phyloP scores from a whole-genome alignment of 1,284 basidiomycete genomes.

The Microbotryomycetes sp. region DNA sequence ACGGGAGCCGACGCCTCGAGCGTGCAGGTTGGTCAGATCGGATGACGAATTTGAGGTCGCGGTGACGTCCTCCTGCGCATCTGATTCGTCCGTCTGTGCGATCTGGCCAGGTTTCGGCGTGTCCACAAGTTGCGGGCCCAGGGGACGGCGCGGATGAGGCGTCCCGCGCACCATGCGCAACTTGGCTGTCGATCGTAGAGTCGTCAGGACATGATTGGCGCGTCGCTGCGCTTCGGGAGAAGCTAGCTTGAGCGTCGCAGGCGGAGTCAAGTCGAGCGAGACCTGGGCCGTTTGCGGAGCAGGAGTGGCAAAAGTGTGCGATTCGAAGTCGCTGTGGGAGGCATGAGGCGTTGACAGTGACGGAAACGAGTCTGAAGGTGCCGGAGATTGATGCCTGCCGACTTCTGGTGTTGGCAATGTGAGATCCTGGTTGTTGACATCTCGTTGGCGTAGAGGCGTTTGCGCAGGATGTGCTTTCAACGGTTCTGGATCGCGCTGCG shows the following conservation, averaged over 20 bases:
- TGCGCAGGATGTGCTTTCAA: too few relatives aligned
- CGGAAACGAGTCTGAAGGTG: not conserved
- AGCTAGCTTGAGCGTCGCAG: not conserved
- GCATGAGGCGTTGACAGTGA: not conserved
- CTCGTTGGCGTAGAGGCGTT: not conserved
- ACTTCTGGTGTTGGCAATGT: not conserved
- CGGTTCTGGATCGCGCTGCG: too few relatives aligned
- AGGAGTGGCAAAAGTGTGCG: not conserved
- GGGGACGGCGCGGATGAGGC: constrained; percentile 20
- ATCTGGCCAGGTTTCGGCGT: constrained; percentile 7
- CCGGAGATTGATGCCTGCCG: not conserved
- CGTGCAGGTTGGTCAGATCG: constrained; percentile 63
- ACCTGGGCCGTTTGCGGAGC: not conserved
- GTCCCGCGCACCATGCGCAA: constrained; percentile 12
- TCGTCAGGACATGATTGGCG: constrained; percentile 30
- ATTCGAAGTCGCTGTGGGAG: not conserved
- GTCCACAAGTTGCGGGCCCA: constrained; percentile 1
- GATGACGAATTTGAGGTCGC: constrained; percentile 42
- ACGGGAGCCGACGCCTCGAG: constrained; percentile 48
- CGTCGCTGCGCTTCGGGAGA: constrained; percentile 25
- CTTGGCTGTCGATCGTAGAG: constrained; percentile 32
- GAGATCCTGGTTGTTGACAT: not conserved
- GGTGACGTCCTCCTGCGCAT: constrained; percentile 8
- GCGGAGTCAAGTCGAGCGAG: not conserved
- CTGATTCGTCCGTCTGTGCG: constrained; percentile 1